Conservation (phyloP, 2,329 filamentous ascomycete species). For the Exophiala sp. region DNA sequence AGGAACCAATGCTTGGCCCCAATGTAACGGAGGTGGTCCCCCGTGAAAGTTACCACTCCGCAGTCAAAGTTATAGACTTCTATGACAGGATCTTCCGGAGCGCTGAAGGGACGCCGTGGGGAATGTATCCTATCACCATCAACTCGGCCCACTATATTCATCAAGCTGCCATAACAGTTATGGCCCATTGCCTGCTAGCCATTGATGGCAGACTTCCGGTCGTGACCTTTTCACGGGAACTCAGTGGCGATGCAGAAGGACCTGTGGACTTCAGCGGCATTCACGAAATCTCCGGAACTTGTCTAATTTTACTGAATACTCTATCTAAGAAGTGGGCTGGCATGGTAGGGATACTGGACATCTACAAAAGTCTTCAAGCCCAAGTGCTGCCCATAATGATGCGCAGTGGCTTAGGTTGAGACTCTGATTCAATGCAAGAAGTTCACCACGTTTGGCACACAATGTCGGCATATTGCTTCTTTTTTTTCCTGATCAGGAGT, state of each 20-base stretch:
- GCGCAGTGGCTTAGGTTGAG: constrained; percentile 20
- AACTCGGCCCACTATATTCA: constrained; percentile 34
- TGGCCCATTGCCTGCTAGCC: constrained; percentile 31
- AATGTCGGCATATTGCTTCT: too few relatives aligned
- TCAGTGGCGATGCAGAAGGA: constrained; percentile 22
- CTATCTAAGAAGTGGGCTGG: constrained; percentile 28
- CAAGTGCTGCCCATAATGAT: constrained; percentile 28
- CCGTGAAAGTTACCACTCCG: constrained; percentile 31
- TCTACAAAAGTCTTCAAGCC: constrained; percentile 29
- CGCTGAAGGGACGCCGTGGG: constrained; percentile 29
- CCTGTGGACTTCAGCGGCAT: constrained; percentile 29
- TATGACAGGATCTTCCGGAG: constrained; percentile 32
- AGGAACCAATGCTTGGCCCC: constrained; percentile 20
- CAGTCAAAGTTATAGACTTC: constrained; percentile 30
- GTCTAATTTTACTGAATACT: constrained; percentile 27
- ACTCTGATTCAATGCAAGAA: neutral
- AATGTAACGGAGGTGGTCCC: constrained; percentile 25
- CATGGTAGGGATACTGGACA: constrained; percentile 29
- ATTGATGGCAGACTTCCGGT: constrained; percentile 29
- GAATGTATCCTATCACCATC: constrained; percentile 33
- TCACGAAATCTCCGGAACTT: constrained; percentile 29
- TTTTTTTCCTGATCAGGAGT: too few relatives aligned
- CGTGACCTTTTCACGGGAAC: constrained; percentile 25
- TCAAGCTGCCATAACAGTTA: constrained; percentile 32
- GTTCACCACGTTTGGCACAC: too few relatives aligned